Evolutionary conservation across 306 rosid genomes (phyloP).

Genomic region (Parietaria judaica): DNA sequence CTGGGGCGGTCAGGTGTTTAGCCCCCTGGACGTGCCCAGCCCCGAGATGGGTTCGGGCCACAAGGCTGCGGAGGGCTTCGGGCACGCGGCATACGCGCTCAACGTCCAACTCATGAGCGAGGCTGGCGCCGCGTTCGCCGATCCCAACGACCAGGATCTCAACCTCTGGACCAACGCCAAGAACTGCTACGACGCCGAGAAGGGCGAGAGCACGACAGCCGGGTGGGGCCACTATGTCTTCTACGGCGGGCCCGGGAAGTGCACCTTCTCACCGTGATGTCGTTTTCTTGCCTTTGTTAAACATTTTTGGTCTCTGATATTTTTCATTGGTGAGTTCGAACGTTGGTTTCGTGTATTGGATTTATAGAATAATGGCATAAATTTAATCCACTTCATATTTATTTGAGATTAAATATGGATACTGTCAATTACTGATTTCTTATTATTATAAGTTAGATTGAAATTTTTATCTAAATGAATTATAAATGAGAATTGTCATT

Average conservation of each 20-base stretch:
- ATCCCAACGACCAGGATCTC: neutral
- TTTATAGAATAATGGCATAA: no score
- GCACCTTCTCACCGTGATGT: neutral
- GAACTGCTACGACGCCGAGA: neutral
- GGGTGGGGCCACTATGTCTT: neutral
- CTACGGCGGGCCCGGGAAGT: neutral
- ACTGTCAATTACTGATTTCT: no score
- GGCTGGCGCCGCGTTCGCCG: neutral
- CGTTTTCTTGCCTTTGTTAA: no score
- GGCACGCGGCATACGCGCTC: neutral
- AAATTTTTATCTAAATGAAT: no score
- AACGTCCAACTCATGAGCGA: neutral
- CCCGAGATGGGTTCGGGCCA: constrained; percentile 22
- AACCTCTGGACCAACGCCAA: neutral
- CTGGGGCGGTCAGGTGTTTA: constrained; percentile 20
- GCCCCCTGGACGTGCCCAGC: constrained; percentile 8
- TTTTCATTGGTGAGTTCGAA: no score
- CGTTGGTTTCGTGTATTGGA: no score
- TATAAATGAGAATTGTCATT: no score
- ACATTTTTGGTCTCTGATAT: no score
- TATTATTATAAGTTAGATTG: no score
- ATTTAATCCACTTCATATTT: no score
- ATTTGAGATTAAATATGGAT: no score
- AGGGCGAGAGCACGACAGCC: neutral
- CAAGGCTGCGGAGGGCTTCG: constrained; percentile 12